Evolutionary conservation across 2,329 filamentous ascomycete species (phyloP).

Genomic region (Scolecobasidium constrictum): DNA sequence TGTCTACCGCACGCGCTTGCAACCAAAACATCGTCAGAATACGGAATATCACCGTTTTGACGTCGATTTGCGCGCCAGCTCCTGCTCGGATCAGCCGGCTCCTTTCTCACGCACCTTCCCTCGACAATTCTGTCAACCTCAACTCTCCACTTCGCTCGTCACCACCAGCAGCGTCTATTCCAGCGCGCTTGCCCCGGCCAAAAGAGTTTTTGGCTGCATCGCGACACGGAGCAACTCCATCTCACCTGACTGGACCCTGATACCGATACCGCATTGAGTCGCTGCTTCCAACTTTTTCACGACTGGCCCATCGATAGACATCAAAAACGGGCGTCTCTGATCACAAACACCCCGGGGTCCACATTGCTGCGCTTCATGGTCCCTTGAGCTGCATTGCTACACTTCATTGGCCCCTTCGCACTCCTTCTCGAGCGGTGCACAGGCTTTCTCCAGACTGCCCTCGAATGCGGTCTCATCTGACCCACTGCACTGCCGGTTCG

Average conservation of each 20-base stretch:
- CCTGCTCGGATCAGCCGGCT: neutral
- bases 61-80: neutral
- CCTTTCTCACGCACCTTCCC: too few relatives aligned
- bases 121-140: too few relatives aligned
- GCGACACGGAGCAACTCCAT: too few relatives aligned
- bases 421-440: neutral
- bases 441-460: neutral
- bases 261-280: neutral
- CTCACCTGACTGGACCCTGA: too few relatives aligned
- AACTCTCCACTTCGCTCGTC: too few relatives aligned
- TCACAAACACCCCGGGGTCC: neutral
- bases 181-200: too few relatives aligned
- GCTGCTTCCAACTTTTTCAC: neutral
- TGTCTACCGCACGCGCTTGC: neutral
- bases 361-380: neutral
- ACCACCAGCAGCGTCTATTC: too few relatives aligned
- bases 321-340: neutral
- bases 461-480: neutral
- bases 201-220: too few relatives aligned
- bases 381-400: neutral
- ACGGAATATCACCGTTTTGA: neutral
- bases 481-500: neutral
- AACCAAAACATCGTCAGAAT: neutral
- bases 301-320: neutral
- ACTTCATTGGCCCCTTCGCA: neutral